phyloP scores from a whole-genome alignment of 2,329 filamentous ascomycete genomes.

The Biscogniauxia marginata region DNA sequence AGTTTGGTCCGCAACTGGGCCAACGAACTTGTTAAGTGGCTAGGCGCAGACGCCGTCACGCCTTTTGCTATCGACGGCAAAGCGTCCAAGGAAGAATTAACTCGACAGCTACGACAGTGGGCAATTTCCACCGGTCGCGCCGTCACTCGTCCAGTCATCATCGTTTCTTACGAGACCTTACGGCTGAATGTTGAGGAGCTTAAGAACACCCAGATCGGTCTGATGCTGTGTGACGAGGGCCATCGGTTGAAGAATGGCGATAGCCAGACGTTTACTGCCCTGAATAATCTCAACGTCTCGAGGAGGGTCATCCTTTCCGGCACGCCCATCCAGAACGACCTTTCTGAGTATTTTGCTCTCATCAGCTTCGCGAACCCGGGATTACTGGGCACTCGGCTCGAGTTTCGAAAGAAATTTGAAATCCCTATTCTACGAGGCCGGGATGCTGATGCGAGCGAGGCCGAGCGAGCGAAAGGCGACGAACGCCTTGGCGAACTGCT shows the following conservation, averaged over 20 bases:
- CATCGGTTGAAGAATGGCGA: constrained; percentile 97
- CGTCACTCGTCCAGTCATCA: constrained; percentile 88
- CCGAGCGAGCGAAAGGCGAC: constrained; percentile 78
- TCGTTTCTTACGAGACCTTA: constrained; percentile 96
- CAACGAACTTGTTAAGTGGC: constrained; percentile 95
- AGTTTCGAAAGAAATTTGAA: constrained; percentile 94
- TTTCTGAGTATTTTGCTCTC: constrained; percentile 96
- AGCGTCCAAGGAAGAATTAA: constrained; percentile 90
- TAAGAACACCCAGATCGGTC: constrained; percentile 83
- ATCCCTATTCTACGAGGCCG: constrained; percentile 88
- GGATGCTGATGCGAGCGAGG: constrained; percentile 84
- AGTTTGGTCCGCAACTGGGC: constrained; percentile 98
- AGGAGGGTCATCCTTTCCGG: constrained; percentile 92
- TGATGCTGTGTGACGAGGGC: constrained; percentile 94
- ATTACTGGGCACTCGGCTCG: constrained; percentile 80
- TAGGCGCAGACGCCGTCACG: constrained; percentile 84
- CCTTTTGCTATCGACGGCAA: constrained; percentile 98
- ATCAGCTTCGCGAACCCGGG: constrained; percentile 96
- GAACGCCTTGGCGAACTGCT: constrained; percentile 80
- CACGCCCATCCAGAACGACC: constrained; percentile 95
- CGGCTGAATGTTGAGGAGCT: constrained; percentile 88
- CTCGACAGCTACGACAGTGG: constrained; percentile 89
- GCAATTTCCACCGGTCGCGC: constrained; percentile 86
- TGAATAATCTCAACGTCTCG: constrained; percentile 87
- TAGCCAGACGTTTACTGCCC: constrained; percentile 87